Conservation (phyloP, 805 yeast species). For the Clavispora carvajalis region DNA sequence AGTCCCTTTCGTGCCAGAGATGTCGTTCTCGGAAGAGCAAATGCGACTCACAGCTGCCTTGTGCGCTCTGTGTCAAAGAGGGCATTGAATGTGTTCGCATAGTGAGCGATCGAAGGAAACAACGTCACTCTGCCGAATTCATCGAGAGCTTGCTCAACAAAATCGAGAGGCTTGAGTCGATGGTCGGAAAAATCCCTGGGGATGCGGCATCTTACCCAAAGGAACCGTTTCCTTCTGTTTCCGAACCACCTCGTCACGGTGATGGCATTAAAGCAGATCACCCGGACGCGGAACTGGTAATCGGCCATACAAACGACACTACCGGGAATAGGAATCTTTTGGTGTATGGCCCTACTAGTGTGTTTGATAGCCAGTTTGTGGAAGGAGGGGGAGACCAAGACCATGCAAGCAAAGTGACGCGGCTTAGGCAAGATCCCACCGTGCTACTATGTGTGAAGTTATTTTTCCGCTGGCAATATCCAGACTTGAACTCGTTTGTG, state of each 20-base stretch:
- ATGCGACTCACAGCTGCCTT: constrained; percentile 3
- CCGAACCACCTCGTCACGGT: too few relatives aligned
- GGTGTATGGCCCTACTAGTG: constrained; percentile 2
- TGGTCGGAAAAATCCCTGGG: not conserved
- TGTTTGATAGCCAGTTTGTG: constrained; percentile 1
- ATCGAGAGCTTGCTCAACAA: not conserved
- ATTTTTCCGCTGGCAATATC: constrained; percentile 4
- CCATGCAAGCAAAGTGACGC: not conserved
- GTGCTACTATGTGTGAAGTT: not conserved
- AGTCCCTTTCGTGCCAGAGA: constrained; percentile 1
- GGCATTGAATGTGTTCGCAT: constrained; percentile 1
- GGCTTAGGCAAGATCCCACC: not conserved
- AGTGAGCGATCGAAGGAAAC: constrained; percentile 1
- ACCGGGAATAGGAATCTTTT: not conserved
- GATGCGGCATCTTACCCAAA: not conserved
- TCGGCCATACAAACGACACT: too few relatives aligned
- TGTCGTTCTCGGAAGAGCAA: constrained; percentile 1
- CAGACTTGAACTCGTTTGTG: constrained; percentile 2
- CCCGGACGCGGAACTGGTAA: too few relatives aligned
- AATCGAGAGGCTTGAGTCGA: not conserved
- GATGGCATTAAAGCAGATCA: too few relatives aligned
- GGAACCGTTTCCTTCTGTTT: not conserved
- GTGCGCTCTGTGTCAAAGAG: not conserved
- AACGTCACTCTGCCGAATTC: constrained; percentile 1
- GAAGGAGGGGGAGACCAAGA: not conserved